These are phyloP conservation scores for Pseudogymnoascus sp. DNA, from an alignment of 2,329 filamentous ascomycete genomes.

Conservation along the genomic window DNA sequence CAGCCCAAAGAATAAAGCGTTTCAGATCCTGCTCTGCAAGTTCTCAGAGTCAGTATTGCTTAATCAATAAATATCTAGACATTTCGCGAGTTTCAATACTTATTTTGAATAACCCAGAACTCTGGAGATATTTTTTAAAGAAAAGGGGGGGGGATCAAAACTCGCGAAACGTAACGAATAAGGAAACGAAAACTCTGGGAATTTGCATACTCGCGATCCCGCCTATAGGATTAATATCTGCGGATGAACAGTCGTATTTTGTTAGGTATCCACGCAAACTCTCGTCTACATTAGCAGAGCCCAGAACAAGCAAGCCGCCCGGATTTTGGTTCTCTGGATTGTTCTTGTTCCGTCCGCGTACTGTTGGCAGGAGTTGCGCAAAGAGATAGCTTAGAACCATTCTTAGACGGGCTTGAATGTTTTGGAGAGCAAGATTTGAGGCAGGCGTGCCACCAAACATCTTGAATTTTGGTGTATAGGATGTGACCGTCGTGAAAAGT, in stretches of 20 bases:
- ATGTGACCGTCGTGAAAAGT: slow-evolving; percentile 48
- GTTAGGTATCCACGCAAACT: slow-evolving; percentile 49
- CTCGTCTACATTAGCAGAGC: slow-evolving; percentile 57
- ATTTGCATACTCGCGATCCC: slow-evolving; percentile 37
- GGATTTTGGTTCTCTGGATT: slow-evolving; percentile 24
- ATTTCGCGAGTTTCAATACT: neutral
- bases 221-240: slow-evolving; percentile 51
- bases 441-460: slow-evolving; percentile 44
- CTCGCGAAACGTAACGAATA: neutral
- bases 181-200: neutral
- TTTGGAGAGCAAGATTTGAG: slow-evolving; percentile 50
- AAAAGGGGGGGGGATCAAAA: neutral
- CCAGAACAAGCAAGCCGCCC: slow-evolving; percentile 57
- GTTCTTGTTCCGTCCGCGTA: slow-evolving; percentile 37
- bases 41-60: neutral
- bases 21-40: slow-evolving; percentile 38
- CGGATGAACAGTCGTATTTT: slow-evolving; percentile 53
- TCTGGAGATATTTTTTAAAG: neutral
- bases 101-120: neutral
- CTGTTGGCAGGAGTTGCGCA: slow-evolving; percentile 52
- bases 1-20: slow-evolving; percentile 59
- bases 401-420: slow-evolving; percentile 53
- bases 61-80: neutral
- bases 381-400: slow-evolving; percentile 59
- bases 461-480: slow-evolving; percentile 53